Evolutionary conservation across 164 flowering plant species (phyloP), one percentile per base, ranked within the genome.

Genomic region (Kingdonia uniflora): DNA sequence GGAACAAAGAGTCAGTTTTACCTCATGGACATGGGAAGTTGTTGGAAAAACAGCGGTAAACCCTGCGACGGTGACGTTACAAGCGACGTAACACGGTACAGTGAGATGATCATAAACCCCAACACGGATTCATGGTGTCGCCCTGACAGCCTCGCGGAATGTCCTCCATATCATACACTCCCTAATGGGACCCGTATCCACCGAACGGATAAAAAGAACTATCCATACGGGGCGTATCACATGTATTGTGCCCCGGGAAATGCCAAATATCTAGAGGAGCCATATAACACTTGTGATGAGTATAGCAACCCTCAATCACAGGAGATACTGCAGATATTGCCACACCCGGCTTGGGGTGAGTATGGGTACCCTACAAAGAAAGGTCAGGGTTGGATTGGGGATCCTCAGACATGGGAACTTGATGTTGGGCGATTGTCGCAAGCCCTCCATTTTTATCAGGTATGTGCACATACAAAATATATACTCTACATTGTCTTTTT

Each of bases 341-440:
- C 82, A 4, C 87, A 84, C 56, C 85, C 85, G 0, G 77, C 70
- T 5, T 81, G 92, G 92, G 92, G 70, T 4, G 78, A 72, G 0
- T 81, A 79, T 60, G 92, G 87, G 0, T 84, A 76, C 51, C 87
- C 87, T 1, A 75, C 82, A 2, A 69, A 62, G 46, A 52, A 68
- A 53, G 86, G 84, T 1, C 72, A 84, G 14, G 88, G 86, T n/a
- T 84, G 94, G 88, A 60, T 84, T 19, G 87, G 85, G 2, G 81
- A 78, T 69, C 45, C 77, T 1, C 80, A 72, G 54, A 80, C 84
- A 16, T 84, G 94, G 88, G 84, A 75, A 59, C 78, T 84, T n/a
- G 84, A 84, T 45, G 78, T 76, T 16, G 94, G 88, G 7, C 56
- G 84, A 15, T 55, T 84, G 51, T 80, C 88, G 0, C 65, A 67